phyloP scores from a whole-genome alignment of 176 grass and related monocot species.

The Themeda triandra region DNA sequence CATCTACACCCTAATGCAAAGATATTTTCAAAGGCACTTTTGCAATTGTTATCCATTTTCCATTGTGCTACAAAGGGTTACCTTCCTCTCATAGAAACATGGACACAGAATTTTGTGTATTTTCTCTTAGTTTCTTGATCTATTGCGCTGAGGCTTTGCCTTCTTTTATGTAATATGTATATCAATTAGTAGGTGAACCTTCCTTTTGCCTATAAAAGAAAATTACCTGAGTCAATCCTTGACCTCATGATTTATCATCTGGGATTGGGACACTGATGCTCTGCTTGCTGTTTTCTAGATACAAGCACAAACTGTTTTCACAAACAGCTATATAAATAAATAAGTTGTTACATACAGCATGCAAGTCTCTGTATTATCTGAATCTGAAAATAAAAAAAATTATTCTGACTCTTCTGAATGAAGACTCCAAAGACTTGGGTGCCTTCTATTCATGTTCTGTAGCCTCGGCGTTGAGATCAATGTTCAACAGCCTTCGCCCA shows the following conservation, averaged over 20 bases:
- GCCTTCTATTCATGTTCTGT: slow-evolving; percentile 26
- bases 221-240: background rate
- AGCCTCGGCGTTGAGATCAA: slow-evolving; percentile 33
- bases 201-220: background rate
- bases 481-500: background rate
- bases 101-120: background rate
- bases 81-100: background rate
- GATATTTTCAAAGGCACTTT: too few relatives aligned
- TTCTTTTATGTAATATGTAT: too few relatives aligned
- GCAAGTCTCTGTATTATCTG: background rate
- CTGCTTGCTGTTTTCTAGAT: background rate
- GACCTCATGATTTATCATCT: background rate
- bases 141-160: too few relatives aligned
- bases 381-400: too few relatives aligned
- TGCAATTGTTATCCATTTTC: background rate
- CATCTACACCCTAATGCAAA: too few relatives aligned
- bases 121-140: background rate
- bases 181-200: too few relatives aligned
- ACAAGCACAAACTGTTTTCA: background rate
- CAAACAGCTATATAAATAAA: background rate
- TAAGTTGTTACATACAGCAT: background rate
- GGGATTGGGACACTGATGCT: background rate
- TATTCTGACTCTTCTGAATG: background rate
- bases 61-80: background rate
- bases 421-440: too few relatives aligned